Conservation (phyloP, 192 early-diverging fungal genomes). For the Haplosporangium gracile region DNA sequence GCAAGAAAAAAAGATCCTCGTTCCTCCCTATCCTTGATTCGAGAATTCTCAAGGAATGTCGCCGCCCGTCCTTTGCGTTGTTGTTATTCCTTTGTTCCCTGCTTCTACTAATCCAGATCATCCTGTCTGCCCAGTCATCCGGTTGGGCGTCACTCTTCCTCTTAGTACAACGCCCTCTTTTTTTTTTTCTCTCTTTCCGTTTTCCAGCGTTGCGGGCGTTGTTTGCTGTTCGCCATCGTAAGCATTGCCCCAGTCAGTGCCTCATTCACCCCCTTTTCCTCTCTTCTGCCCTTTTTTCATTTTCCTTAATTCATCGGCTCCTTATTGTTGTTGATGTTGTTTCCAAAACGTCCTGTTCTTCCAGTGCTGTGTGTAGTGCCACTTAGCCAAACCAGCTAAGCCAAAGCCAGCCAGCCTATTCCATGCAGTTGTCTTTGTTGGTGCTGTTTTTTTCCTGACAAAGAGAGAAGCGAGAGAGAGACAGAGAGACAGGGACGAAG, state of each 20-base stretch:
- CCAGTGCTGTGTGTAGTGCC: neutral
- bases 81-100: neutral
- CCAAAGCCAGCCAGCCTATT: neutral
- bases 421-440: neutral
- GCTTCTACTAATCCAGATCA: slow-evolving; percentile 3
- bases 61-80: neutral
- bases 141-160: neutral
- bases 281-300: neutral
- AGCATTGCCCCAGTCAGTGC: neutral
- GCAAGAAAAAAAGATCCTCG: neutral
- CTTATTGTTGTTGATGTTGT: neutral
- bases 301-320: neutral
- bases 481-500: neutral
- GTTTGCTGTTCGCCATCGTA: neutral
- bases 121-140: neutral
- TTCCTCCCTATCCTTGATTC: neutral
- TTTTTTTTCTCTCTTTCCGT: neutral
- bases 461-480: neutral
- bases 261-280: neutral
- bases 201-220: neutral
- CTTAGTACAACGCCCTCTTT: neutral
- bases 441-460: neutral
- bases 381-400: neutral
- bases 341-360: neutral
- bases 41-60: slow-evolving; percentile 1